These are phyloP conservation scores for thale cress (Arabidopsis thaliana) DNA, from an alignment of 345 rosid genomes.

Conservation along the genomic window DNA sequence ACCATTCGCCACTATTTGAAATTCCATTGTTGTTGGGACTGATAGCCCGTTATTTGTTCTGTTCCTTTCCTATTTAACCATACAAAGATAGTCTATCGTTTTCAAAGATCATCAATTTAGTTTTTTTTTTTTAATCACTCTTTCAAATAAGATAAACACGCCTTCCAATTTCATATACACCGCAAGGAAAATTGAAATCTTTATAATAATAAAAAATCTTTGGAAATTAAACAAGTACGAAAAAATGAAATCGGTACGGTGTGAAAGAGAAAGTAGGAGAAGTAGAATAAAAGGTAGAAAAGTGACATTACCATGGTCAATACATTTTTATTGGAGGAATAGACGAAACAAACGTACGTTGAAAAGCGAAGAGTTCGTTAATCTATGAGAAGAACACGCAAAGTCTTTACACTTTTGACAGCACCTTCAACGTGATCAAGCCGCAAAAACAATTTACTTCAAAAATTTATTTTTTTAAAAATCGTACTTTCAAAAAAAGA, in stretches of 20 bases:
- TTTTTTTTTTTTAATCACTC: neutral
- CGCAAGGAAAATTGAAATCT: neutral
- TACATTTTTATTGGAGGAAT: slow-evolving; percentile 20
- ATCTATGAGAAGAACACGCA: slow-evolving; percentile 36
- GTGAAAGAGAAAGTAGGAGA: slow-evolving; percentile 31
- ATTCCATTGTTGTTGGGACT: neutral
- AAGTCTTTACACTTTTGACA: slow-evolving; percentile 36
- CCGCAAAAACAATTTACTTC: slow-evolving; percentile 21
- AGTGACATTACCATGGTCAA: slow-evolving; percentile 35
- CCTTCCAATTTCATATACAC: neutral
- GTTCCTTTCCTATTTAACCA: no score
- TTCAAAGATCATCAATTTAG: no score
- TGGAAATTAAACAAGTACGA: neutral
- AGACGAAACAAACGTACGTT: slow-evolving; percentile 23
- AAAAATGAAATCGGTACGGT: neutral
- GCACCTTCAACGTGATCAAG: slow-evolving; percentile 32
- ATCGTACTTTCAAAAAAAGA: neutral
- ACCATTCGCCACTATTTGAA: neutral
- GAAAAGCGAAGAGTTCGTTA: slow-evolving; percentile 38
- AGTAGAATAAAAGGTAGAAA: slow-evolving; percentile 18
- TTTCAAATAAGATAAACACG: neutral
- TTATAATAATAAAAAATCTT: no score
- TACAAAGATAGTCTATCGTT: no score
- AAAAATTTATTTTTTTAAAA: neutral
- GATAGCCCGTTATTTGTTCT: no score